Conservation (phyloP, 2,329 filamentous ascomycete genomes). For the Nectriaceae sp. region DNA sequence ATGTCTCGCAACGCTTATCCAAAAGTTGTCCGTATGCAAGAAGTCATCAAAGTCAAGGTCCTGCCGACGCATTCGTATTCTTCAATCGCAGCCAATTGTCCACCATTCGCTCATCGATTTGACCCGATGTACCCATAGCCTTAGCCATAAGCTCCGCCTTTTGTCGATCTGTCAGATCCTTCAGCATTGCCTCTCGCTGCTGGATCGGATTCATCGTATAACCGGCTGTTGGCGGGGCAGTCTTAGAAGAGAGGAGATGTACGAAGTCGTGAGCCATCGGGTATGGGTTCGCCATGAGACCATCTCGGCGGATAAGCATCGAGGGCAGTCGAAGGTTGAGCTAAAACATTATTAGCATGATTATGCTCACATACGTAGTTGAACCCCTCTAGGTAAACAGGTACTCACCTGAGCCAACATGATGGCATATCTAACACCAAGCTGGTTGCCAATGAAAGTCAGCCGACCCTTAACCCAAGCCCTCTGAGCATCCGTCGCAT, state of each 20-base stretch:
- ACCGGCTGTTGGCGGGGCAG: constrained; percentile 35
- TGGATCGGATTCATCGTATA: constrained; percentile 47
- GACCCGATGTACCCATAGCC: constrained; percentile 38
- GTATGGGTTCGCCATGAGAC: constrained; percentile 48
- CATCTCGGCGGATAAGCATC: constrained; percentile 61
- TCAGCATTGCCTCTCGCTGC: constrained; percentile 50
- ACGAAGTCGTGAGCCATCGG: constrained; percentile 45
- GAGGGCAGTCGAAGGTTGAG: constrained; percentile 61
- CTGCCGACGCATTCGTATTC: no score
- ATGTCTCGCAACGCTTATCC: no score
- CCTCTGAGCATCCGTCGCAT: constrained; percentile 59
- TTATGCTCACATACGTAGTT: constrained; percentile 10
- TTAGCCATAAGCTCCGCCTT: constrained; percentile 45
- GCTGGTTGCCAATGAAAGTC: constrained; percentile 53
- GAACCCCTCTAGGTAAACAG: no score
- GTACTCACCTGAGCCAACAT: constrained; percentile 53
- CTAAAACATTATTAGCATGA: constrained; percentile 35
- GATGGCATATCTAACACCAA: constrained; percentile 61
- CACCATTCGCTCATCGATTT: constrained; percentile 40
- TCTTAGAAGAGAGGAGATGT: constrained; percentile 45
- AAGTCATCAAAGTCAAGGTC: no score
- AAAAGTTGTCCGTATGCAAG: no score
- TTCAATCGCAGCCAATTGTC: constrained; percentile 37
- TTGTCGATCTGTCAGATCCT: constrained; percentile 45
- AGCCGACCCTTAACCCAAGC: constrained; percentile 57